Evolutionary conservation across 169 alveolate genomes (phyloP), one percentile per base, ranked within the genome.

Genomic region (Fabrea salina): DNA sequence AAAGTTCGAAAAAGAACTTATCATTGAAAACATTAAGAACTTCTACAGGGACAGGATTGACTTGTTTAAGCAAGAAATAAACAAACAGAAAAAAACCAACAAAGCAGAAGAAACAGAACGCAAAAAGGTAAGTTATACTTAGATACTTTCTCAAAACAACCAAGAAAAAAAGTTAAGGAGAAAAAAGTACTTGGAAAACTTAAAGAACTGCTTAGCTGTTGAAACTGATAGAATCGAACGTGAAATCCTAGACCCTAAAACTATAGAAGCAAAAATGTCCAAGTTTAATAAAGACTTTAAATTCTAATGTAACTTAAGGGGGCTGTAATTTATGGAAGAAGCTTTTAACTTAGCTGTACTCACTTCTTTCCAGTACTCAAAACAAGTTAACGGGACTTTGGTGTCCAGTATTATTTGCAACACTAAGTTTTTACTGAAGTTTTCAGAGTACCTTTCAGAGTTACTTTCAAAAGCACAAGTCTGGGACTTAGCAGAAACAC

Each of bases 1-100:
- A 27, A 30, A 61, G 39, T n/a, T 33, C 32, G 74, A 61, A 35
- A 61, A 61, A 61, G 50, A 13, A 2, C 43, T 61, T 16, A 61
- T 61, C 25, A 32, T 61, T 33, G 50, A 61, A 61, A 61, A 61
- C 25, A 61, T 61, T 37, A 30, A 37, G 25, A 61, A 61, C 25
- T 61, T 61, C 25, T 61, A 61, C 25, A 61, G 4, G 39, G 74
- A 61, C 25, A 27, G 74, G 25, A 27, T 61, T 7, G 39, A 30
- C 2, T n/a, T 61, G 8, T 22, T 61, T 16, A 61, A 35, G 25
- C 54, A 61, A 13, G 11, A 8, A n/a, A 8, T 61, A 11, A 16
- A 33, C 11, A 61, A 37, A 1, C 30, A 37, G 39, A 37, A 30
- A 30, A 30, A 32, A 35, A 13, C 41, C 37, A 27, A 61, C 32